Conservation (phyloP, 2,329 filamentous ascomycete species). For the Paracoccidioides lutzii region DNA sequence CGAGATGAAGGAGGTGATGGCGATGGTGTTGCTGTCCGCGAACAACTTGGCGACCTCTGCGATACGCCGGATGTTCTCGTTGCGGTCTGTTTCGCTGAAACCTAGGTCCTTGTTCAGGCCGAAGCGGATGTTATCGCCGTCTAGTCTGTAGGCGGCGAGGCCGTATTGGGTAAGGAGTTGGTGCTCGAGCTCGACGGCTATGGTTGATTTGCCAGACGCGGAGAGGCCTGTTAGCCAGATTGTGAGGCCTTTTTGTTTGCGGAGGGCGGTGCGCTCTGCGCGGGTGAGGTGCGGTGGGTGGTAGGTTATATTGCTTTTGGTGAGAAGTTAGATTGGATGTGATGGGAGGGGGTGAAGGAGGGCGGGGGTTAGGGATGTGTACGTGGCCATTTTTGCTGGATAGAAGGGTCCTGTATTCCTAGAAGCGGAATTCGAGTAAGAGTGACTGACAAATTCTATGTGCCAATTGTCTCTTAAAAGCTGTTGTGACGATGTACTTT, state of each 20-base stretch:
- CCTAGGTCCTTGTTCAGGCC: conserved; percentile 96
- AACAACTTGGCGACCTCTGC: conserved; percentile 96
- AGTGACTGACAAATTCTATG: too few species aligned
- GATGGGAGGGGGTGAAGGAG: background rate
- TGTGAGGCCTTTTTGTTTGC: conserved; percentile 80
- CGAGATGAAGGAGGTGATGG: conserved; percentile 93
- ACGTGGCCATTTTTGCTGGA: conserved; percentile 8
- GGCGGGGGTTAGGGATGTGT: conserved; percentile 4
- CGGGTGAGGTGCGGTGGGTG: conserved; percentile 32
- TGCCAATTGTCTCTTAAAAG: too few species aligned
- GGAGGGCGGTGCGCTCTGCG: conserved; percentile 33
- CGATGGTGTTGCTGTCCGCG: conserved; percentile 74
- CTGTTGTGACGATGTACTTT: too few species aligned
- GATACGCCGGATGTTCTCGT: conserved; percentile 95
- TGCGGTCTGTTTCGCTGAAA: conserved; percentile 83
- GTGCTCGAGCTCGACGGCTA: conserved; percentile 92
- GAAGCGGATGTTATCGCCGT: conserved; percentile 97
- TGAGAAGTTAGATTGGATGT: conserved; percentile 6
- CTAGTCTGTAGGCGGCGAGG: conserved; percentile 76
- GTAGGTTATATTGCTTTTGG: conserved; percentile 34
- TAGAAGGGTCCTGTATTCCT: background rate
- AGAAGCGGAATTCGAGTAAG: background rate
- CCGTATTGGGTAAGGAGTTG: conserved; percentile 66
- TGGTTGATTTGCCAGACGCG: conserved; percentile 92
- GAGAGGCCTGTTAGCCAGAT: conserved; percentile 97